Base-by-base conservation (phyloP, 345 rosid species). In the Gynandropsis gynandra region DNA sequence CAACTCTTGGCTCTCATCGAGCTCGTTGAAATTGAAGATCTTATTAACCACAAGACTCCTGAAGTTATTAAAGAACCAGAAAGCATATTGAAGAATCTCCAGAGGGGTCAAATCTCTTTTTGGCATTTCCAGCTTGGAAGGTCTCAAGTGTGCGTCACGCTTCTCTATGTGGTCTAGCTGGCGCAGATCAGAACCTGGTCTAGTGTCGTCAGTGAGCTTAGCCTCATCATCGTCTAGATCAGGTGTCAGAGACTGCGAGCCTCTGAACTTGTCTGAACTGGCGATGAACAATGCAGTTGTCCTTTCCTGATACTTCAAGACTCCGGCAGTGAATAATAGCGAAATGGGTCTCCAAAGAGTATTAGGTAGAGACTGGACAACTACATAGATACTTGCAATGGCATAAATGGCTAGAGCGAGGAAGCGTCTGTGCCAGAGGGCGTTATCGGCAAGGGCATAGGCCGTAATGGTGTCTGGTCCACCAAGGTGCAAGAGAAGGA, bases 251-350 rank as follows among this genome's bases (percentile, higher is more conserved):
- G n/a, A n/a, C n/a, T n/a, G n/a, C 13, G 77, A 71, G 8, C 72
- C 71, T 16, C 72, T 74, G 41, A 75, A 77, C 9, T 47, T 67
- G 24, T 73, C 77, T 58, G 66, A 36, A 55, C 82, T 81, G 1
- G 80, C 80, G 2, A 65, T 69, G 53, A 72, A 74, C 57, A 74
- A 27, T 0, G 78, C 79, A 1, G 52, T 61, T 5, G 75, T 72
- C 59, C 88, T 50, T 67, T 81, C 88, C 1, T 58, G 63, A 20
- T 78, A 81, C 59, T 81, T 81, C 47, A 61, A 62, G 0, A 54
- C 27, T 21, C 82, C 88, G 2, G 74, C 64, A 4, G 68, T 7
- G 46, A 76, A 73, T 64, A 76, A 38, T 19, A 76, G 46, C 4
- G 61, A 10, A 0, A 65, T 63, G 1, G 76, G 66, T 1, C 58